Evolutionary conservation across 1,284 basidiomycete genomes (phyloP).

Genomic region (Meira nashicola): DNA sequence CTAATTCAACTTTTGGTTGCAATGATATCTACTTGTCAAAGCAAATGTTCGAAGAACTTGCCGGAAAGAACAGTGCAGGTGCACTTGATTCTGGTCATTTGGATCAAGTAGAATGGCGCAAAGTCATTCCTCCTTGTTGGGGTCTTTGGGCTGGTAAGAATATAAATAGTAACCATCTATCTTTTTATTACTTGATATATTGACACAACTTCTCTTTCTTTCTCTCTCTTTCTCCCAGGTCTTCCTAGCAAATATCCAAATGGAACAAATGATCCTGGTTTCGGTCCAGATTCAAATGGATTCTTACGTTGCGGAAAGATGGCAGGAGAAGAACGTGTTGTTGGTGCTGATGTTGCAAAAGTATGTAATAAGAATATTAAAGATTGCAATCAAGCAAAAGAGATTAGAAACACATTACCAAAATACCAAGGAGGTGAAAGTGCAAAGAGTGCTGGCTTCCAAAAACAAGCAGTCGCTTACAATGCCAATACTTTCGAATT

Average conservation of each 20-base stretch:
- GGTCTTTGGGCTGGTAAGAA: not conserved
- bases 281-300: not conserved
- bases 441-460: no score
- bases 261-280: not conserved
- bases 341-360: not conserved
- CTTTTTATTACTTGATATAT: no score
- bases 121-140: not conserved
- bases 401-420: no score
- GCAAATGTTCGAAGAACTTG: slow-evolving; percentile 6
- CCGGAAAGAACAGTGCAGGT: not conserved
- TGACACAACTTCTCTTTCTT: no score
- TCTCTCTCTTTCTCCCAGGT: no score
- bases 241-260: not conserved
- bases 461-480: no score
- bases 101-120: not conserved
- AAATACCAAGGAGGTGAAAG: no score
- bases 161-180: no score
- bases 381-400: no score
- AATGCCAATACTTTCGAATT: no score
- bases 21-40: slow-evolving; percentile 2
- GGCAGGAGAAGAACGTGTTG: not conserved
- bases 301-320: slow-evolving; percentile 1
- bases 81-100: slow-evolving; percentile 1
- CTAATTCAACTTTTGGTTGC: slow-evolving; percentile 8
- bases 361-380: not conserved